These are phyloP conservation scores for Candida michaelii DNA, from an alignment of 805 yeast genomes.

Conservation along the genomic window DNA sequence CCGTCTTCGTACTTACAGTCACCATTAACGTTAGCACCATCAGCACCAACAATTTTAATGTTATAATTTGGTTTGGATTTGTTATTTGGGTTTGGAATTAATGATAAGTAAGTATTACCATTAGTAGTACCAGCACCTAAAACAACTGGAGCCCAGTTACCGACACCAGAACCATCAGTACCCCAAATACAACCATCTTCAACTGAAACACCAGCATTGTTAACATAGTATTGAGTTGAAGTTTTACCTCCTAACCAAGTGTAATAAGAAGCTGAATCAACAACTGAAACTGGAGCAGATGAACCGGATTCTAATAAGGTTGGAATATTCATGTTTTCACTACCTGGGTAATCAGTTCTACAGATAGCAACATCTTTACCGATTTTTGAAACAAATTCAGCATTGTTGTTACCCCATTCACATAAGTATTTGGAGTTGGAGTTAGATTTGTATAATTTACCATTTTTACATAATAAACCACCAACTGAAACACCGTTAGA, in stretches of 20 bases:
- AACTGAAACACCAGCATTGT: constrained; percentile 88
- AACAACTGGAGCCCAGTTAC: constrained; percentile 98
- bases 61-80: constrained; percentile 54
- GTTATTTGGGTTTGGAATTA: constrained; percentile 96
- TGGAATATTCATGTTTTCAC: constrained; percentile 97
- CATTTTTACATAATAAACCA: constrained; percentile 83
- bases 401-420: constrained; percentile 79
- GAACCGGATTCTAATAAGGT: constrained; percentile 74
- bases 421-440: constrained; percentile 63
- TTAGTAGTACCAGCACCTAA: constrained; percentile 85
- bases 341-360: constrained; percentile 99
- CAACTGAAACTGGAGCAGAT: constrained; percentile 70
- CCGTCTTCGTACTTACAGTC: constrained; percentile 82
- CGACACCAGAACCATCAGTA: constrained; percentile 68
- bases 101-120: constrained; percentile 73
- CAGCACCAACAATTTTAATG: constrained; percentile 66
- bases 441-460: constrained; percentile 83
- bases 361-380: constrained; percentile 78
- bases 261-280: constrained; percentile 75
- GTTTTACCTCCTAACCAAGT: constrained; percentile 78
- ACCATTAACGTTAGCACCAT: constrained; percentile 57
- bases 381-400: constrained; percentile 65
- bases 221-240: constrained; percentile 95
- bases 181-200: constrained; percentile 98
- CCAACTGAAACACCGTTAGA: constrained; percentile 88